phyloP scores from a whole-genome alignment of 257 asterid species.

The Euphrasia confusa region DNA sequence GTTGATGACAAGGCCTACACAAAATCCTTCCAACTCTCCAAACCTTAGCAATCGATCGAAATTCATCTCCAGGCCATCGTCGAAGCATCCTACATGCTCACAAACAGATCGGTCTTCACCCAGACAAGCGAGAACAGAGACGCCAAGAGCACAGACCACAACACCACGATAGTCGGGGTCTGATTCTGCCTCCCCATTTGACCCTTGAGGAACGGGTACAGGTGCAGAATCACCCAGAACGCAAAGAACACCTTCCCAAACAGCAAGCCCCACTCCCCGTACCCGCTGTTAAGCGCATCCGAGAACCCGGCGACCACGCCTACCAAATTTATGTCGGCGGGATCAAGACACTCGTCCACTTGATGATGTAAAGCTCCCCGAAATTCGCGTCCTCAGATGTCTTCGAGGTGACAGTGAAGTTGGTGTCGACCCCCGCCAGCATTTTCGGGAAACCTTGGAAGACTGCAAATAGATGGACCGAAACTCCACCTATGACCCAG shows the following conservation, averaged over 20 bases:
- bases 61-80: conserved; percentile 56
- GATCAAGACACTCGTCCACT: conserved; percentile 94
- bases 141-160: conserved; percentile 93
- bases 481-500: too few species aligned
- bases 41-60: conserved; percentile 72
- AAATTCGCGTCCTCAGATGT: conserved; percentile 66
- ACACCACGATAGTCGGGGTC: conserved; percentile 79
- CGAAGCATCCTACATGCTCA: conserved; percentile 45
- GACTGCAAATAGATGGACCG: too few species aligned
- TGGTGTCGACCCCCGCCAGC: too few species aligned
- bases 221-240: conserved; percentile 80
- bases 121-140: conserved; percentile 96
- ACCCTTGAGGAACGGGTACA: conserved; percentile 93
- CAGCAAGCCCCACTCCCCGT: too few species aligned
- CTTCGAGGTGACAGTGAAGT: too few species aligned
- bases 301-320: conserved; percentile 92
- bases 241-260: too few species aligned
- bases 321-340: conserved; percentile 87
- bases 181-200: conserved; percentile 89
- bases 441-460: too few species aligned
- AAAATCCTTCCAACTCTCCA: neutral
- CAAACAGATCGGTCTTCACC: conserved; percentile 90
- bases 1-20: too few species aligned
- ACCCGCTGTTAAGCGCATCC: too few species aligned
- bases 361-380: conserved; percentile 77